These are phyloP conservation scores for Salix viminalis DNA, from an alignment of 345 rosid genomes.

Conservation along the genomic window DNA sequence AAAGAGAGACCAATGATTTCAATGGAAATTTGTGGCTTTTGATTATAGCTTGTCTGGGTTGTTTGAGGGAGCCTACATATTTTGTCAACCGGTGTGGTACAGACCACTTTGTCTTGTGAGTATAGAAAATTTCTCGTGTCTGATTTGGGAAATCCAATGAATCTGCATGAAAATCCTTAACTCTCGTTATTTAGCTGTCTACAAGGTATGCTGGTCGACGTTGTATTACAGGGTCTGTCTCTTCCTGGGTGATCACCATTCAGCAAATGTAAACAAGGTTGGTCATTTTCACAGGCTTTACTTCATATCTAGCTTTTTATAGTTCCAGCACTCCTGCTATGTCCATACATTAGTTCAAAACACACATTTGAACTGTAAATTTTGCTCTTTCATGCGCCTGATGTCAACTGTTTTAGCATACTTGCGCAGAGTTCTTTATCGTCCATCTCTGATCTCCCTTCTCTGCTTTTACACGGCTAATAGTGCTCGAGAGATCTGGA, in stretches of 20 bases:
- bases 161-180: constrained; percentile 12
- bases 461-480: background rate
- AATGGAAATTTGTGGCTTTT: constrained; percentile 25
- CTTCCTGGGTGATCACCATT: constrained; percentile 10
- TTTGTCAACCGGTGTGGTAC: constrained; percentile 20
- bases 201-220: constrained; percentile 7
- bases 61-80: constrained; percentile 12
- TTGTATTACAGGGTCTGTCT: constrained; percentile 1
- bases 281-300: constrained; percentile 17
- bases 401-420: background rate
- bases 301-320: background rate
- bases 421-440: background rate
- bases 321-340: background rate
- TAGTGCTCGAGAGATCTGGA: background rate
- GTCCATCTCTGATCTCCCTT: background rate
- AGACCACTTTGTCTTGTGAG: constrained; percentile 13
- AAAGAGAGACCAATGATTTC: constrained; percentile 40
- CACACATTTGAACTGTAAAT: background rate
- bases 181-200: constrained; percentile 10
- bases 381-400: background rate
- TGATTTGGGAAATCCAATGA: constrained; percentile 10
- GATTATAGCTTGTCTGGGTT: constrained; percentile 15
- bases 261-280: constrained; percentile 25
- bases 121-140: constrained; percentile 13
- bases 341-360: background rate